Evolutionary conservation across 108 stramenopile species (phyloP), one percentile per base, ranked within the genome.

Genomic region (Skeletonema marinoi): DNA sequence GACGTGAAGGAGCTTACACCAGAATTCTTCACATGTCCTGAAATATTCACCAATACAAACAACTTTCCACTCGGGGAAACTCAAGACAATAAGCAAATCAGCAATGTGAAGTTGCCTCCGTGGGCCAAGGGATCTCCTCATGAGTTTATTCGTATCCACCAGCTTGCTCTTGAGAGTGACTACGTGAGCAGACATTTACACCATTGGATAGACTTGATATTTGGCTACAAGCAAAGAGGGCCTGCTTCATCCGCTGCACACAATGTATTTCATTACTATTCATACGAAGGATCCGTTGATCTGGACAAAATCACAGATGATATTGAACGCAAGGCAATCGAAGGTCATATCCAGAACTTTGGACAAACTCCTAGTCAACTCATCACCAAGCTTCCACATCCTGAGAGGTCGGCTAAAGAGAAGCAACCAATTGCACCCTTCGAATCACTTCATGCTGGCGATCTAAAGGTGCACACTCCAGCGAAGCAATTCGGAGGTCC

Each of bases 211-310:
- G 99, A 99, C 66, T 85, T 99, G 32, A 91, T 99, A 21, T 99
- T 99, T 78, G 99, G 99, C 4, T 92, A 85, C 84, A 95, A 97
- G 73, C 98, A 99, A 72, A 82, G 95, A 10, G 97, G 97, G 9
- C 71, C 80, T 4, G 92, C 88, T 46, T 93, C 98, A 9, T 86
- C 86, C 36, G 79, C 85, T 17, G 95, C 96, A 2, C 81, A 91
- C 73, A 99, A 99, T 66, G 85, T 98, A 11, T 99, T 99, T 73
- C 97, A 97, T 83, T 93, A 93, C 65, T 88, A 98, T 16, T 97
- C 95, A 9, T 99, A 99, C 75, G 98, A 98, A 86, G 98, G 97
- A n/a, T 88, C 95, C 14, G 97, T 99, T 12, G 98, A 99, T 67
- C 74, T 98, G 16, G 92, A 97, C 58, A 92, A 89, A 75, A 97